Percentiles rank a stretch among this genome's conserved stretches.
phyloP scores from a whole-genome alignment of 352 stramenopile genomes.

The Globisporangium heterothallicum region DNA sequence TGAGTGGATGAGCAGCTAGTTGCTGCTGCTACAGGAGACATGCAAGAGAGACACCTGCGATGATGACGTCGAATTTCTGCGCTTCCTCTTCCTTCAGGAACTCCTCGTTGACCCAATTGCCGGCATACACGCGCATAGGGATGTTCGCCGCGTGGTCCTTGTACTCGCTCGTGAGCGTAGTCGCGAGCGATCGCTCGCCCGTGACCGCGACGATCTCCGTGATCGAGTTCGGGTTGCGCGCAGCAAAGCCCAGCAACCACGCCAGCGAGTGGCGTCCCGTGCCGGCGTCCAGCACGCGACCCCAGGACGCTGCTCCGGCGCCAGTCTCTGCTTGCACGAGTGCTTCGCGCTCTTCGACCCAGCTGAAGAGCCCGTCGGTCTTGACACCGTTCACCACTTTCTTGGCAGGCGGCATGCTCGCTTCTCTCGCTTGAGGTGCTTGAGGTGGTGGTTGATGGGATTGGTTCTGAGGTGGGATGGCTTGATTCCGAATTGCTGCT shows the following conservation, averaged over 20 bases:
- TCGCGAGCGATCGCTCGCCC: constrained; percentile 53
- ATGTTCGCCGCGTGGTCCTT: constrained; percentile 24
- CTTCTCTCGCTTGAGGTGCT: neutral
- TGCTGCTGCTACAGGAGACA: neutral
- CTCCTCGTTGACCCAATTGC: constrained; percentile 64
- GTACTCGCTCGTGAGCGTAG: constrained; percentile 35
- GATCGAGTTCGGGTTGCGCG: constrained; percentile 20
- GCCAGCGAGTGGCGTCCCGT: constrained; percentile 87
- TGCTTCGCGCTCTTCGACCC: constrained; percentile 62
- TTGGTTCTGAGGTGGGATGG: neutral
- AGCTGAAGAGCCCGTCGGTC: constrained; percentile 70
- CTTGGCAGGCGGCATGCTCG: constrained; percentile 13
- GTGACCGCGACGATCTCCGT: constrained; percentile 63
- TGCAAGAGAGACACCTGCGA: constrained; percentile 39
- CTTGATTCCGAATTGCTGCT: too few relatives aligned
- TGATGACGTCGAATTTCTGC: constrained; percentile 67
- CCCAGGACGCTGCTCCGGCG: constrained; percentile 28
- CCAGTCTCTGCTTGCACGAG: constrained; percentile 7
- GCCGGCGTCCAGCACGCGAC: constrained; percentile 83
- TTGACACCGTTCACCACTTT: constrained; percentile 19
- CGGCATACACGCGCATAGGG: constrained; percentile 39
- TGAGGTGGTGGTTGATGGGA: neutral
- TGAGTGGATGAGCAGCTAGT: neutral
- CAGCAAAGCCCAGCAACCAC: constrained; percentile 65
- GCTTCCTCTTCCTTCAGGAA: constrained; percentile 60